These are phyloP conservation scores for Boeremia exigua DNA, from an alignment of 2,329 filamentous ascomycete species.

Conservation along the genomic window DNA sequence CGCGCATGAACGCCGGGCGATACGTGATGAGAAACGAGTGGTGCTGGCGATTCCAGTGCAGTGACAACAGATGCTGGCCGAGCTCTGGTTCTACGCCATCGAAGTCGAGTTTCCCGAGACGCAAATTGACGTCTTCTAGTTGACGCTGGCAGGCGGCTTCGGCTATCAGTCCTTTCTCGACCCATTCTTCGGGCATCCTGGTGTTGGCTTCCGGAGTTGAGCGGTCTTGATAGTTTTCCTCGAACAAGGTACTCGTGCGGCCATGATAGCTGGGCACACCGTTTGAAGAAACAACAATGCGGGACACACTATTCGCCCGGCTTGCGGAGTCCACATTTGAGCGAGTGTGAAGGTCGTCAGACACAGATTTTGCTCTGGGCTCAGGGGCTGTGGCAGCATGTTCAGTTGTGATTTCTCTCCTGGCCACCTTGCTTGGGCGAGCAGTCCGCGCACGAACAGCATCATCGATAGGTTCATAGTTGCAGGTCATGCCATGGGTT, in stretches of 20 bases:
- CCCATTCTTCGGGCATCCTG: slow-evolving; percentile 47
- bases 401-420: slow-evolving; percentile 12
- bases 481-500: slow-evolving; percentile 54
- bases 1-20: slow-evolving; percentile 54
- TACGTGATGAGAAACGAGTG: slow-evolving; percentile 58
- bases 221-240: slow-evolving; percentile 44
- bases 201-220: slow-evolving; percentile 22
- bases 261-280: slow-evolving; percentile 56
- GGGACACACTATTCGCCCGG: slow-evolving; percentile 38
- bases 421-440: slow-evolving; percentile 27
- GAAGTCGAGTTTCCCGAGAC: slow-evolving; percentile 59
- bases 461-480: slow-evolving; percentile 48
- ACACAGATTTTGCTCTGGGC: background rate
- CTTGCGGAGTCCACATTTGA: slow-evolving; percentile 7
- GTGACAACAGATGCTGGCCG: slow-evolving; percentile 58
- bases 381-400: background rate
- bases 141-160: slow-evolving; percentile 59
- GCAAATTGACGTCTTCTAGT: slow-evolving; percentile 57
- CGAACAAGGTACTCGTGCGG: slow-evolving; percentile 58
- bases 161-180: slow-evolving; percentile 55
- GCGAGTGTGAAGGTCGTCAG: slow-evolving; percentile 7
- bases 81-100: slow-evolving; percentile 61
- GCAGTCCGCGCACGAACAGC: slow-evolving; percentile 15
- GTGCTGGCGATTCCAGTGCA: slow-evolving; percentile 63
- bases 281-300: slow-evolving; percentile 52